These are phyloP conservation scores for Brassica juncea DNA, from an alignment of 345 rosid species.

Conservation along the genomic window DNA sequence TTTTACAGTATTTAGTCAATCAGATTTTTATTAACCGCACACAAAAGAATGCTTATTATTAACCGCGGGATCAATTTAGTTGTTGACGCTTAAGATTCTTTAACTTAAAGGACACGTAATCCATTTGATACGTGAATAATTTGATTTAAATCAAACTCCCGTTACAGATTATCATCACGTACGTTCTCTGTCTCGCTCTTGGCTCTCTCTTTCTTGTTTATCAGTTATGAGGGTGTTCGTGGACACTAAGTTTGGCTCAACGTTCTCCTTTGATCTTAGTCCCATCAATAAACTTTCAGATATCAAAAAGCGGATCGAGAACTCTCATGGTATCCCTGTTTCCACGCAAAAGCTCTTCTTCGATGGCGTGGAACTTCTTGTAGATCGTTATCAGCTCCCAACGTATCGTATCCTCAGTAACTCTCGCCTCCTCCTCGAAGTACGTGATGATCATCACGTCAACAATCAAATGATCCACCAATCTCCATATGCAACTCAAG, in stretches of 20 bases:
- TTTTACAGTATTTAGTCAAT: no score
- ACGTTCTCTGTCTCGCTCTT: neutral
- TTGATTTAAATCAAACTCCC: neutral
- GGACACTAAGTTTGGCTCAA: conserved; percentile 47
- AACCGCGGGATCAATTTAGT: neutral
- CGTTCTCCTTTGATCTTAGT: conserved; percentile 61
- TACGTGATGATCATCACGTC: conserved; percentile 10
- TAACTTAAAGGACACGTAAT: neutral
- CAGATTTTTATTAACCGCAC: no score
- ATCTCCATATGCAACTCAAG: neutral
- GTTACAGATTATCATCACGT: neutral
- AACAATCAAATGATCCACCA: neutral
- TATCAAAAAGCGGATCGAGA: conserved; percentile 66
- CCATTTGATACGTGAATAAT: neutral
- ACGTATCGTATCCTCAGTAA: conserved; percentile 50
- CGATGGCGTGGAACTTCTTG: conserved; percentile 50
- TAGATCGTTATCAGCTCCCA: conserved; percentile 51
- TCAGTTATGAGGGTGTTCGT: conserved; percentile 59
- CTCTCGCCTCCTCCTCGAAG: conserved; percentile 53
- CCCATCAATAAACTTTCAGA: conserved; percentile 56
- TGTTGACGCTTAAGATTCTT: neutral
- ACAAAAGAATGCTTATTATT: no score
- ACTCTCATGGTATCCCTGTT: conserved; percentile 53
- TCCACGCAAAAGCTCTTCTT: conserved; percentile 54
- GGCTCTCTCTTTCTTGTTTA: neutral